These are phyloP conservation scores for Ustilago hordei DNA, from an alignment of 1,284 basidiomycete species.

Conservation along the genomic window DNA sequence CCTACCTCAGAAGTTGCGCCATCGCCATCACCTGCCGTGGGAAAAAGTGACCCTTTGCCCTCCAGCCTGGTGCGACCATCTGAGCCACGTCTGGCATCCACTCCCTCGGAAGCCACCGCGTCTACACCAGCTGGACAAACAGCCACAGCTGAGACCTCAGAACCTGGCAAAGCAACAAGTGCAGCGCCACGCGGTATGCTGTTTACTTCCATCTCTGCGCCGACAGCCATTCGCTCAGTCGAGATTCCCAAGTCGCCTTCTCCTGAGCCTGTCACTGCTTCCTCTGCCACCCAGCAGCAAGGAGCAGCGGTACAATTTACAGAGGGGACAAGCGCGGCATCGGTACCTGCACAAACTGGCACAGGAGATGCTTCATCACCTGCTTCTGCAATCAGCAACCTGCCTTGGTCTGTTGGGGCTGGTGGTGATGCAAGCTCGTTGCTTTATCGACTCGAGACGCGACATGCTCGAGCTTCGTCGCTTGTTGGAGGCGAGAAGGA, in stretches of 20 bases:
- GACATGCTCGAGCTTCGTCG: slow-evolving; percentile 20
- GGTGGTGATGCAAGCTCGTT: slow-evolving; percentile 24
- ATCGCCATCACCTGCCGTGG: slow-evolving; percentile 27
- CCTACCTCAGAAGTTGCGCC: slow-evolving; percentile 29
- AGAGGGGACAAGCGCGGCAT: background rate
- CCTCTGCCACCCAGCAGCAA: slow-evolving; percentile 7
- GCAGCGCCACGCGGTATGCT: slow-evolving; percentile 31
- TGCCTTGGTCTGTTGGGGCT: slow-evolving; percentile 1
- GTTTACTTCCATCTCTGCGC: slow-evolving; percentile 51
- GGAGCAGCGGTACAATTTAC: background rate
- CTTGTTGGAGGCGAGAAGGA: slow-evolving; percentile 12
- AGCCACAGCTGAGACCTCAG: slow-evolving; percentile 19
- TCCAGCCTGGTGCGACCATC: slow-evolving; percentile 5
- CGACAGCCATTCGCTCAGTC: slow-evolving; percentile 57
- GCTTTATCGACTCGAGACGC: slow-evolving; percentile 30
- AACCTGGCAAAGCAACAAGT: slow-evolving; percentile 16
- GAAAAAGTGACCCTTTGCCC: slow-evolving; percentile 22
- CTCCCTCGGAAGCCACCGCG: background rate
- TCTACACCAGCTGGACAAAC: slow-evolving; percentile 13
- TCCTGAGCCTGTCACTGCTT: slow-evolving; percentile 24
- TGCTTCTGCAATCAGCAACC: slow-evolving; percentile 6
- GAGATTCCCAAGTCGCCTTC: slow-evolving; percentile 62
- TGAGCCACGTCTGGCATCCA: slow-evolving; percentile 16
- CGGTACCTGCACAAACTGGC: slow-evolving; percentile 7
- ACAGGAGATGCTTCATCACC: slow-evolving; percentile 13